These are phyloP conservation scores for Crithidia acanthocephali DNA, from an alignment of 208 protist species.

Conservation along the genomic window DNA sequence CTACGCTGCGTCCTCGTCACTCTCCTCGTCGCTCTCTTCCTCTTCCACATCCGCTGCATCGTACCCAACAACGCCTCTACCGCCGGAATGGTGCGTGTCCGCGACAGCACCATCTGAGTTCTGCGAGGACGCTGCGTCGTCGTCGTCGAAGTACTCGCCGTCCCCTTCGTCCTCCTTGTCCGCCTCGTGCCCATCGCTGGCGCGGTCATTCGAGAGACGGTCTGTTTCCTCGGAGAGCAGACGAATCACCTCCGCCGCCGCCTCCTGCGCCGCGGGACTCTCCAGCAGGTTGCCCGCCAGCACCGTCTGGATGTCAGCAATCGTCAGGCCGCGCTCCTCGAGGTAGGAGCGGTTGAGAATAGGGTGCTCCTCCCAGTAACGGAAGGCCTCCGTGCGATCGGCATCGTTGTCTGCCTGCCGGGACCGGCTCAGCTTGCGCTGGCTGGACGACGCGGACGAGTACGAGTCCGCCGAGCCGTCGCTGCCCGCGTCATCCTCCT, in stretches of 20 bases:
- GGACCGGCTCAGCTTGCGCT: slow-evolving; percentile 21
- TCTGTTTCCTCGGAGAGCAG: slow-evolving; percentile 75
- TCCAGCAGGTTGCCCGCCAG: slow-evolving; percentile 66
- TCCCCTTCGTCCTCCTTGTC: slow-evolving; percentile 54
- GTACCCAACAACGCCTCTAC: slow-evolving; percentile 1
- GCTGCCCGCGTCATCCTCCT: slow-evolving; percentile 42
- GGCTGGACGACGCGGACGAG: slow-evolving; percentile 17
- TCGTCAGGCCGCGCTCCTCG: slow-evolving; percentile 66
- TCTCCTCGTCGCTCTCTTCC: slow-evolving; percentile 19
- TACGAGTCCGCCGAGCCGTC: slow-evolving; percentile 31
- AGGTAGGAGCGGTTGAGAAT: slow-evolving; percentile 71
- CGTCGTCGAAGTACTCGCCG: slow-evolving; percentile 19
- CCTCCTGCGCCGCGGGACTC: slow-evolving; percentile 48
- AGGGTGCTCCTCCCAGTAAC: slow-evolving; percentile 74
- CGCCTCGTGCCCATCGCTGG: slow-evolving; percentile 53
- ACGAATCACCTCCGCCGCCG: slow-evolving; percentile 78
- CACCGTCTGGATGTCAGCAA: slow-evolving; percentile 72
- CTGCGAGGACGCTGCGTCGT: slow-evolving; percentile 1
- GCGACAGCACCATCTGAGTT: neutral
- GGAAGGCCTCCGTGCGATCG: slow-evolving; percentile 42
- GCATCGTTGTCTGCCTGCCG: slow-evolving; percentile 32
- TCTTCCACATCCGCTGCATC: slow-evolving; percentile 19
- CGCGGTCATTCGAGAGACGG: slow-evolving; percentile 38
- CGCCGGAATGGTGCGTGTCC: neutral
- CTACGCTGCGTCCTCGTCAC: slow-evolving; percentile 7